phyloP scores from a whole-genome alignment of 108 stramenopile species.

The Fragilaria crotonensis region DNA sequence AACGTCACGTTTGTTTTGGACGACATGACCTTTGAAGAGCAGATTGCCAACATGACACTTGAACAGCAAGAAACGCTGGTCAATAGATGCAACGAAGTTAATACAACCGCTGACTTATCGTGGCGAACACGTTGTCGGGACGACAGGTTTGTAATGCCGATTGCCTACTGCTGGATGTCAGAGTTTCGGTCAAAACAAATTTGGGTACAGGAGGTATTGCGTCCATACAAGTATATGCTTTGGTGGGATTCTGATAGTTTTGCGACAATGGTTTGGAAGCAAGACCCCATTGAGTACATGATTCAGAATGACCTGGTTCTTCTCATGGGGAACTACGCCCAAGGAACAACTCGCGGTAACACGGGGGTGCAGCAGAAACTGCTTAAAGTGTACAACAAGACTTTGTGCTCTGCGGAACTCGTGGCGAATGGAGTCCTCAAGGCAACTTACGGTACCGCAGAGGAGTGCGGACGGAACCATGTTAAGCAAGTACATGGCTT shows the following conservation, averaged over 20 bases:
- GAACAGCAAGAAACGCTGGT: conserved; percentile 4
- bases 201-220: conserved; percentile 29
- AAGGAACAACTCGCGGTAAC: conserved; percentile 10
- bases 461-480: background rate
- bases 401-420: conserved; percentile 14
- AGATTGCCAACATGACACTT: conserved; percentile 14
- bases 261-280: conserved; percentile 19
- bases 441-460: background rate
- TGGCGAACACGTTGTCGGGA: conserved; percentile 22
- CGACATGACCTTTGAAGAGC: conserved; percentile 28
- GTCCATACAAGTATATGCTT: conserved; percentile 32
- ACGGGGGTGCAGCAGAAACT: conserved; percentile 3
- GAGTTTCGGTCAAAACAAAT: conserved; percentile 33
- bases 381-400: conserved; percentile 18
- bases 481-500: conserved; percentile 34
- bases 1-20: conserved; percentile 29
- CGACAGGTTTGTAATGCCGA: background rate
- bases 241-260: conserved; percentile 43
- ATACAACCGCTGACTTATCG: conserved; percentile 5
- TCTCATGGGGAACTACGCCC: conserved; percentile 28
- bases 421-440: background rate
- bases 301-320: conserved; percentile 32
- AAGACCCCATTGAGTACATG: conserved; percentile 35
- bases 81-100: conserved; percentile 18
- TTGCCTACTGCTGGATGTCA: conserved; percentile 30